A percentile compares a stretch with the other conserved stretches of the same genome.
phyloP scores from a whole-genome alignment of 805 yeast genomes.

The Zygotorulaspora danielsina region DNA sequence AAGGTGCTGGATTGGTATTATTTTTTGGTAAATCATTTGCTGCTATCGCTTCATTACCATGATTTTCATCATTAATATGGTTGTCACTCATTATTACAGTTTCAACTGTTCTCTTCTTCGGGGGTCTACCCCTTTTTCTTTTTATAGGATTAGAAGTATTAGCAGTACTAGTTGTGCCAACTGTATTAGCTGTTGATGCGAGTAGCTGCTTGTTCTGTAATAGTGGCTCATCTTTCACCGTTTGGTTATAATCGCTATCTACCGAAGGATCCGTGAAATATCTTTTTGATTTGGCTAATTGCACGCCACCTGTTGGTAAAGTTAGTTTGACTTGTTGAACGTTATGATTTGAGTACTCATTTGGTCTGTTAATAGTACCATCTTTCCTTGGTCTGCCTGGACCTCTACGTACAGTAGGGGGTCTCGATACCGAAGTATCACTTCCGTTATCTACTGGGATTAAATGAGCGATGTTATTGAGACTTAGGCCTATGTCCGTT shows the following conservation, averaged over 20 bases:
- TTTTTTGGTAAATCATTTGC: conserved; percentile 18
- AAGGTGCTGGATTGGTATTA: neutral
- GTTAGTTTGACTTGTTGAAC: conserved; percentile 18
- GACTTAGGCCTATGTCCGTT: neutral
- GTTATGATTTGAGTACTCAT: conserved; percentile 4
- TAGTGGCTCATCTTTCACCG: conserved; percentile 7
- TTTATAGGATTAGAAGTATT: no score
- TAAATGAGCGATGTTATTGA: neutral
- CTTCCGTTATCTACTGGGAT: neutral
- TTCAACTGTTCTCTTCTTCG: conserved; percentile 32
- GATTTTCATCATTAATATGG: conserved; percentile 23
- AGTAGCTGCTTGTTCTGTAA: conserved; percentile 4
- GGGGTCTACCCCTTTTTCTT: conserved; percentile 36
- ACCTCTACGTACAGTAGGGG: conserved; percentile 25
- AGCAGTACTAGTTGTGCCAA: conserved; percentile 5
- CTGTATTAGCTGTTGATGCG: conserved; percentile 5
- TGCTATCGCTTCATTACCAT: conserved; percentile 14
- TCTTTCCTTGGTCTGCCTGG: conserved; percentile 37
- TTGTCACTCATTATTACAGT: conserved; percentile 26
- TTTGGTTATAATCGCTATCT: conserved; percentile 1
- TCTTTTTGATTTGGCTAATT: conserved; percentile 31
- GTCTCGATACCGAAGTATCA: conserved; percentile 10
- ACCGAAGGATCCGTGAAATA: conserved; percentile 32
- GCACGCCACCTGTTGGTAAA: conserved; percentile 30
- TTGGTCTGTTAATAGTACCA: conserved; percentile 6